Percentiles rank a stretch among this genome's conserved stretches.
phyloP scores from a whole-genome alignment of 352 stramenopile species.

The Thalassiosira gravida region DNA sequence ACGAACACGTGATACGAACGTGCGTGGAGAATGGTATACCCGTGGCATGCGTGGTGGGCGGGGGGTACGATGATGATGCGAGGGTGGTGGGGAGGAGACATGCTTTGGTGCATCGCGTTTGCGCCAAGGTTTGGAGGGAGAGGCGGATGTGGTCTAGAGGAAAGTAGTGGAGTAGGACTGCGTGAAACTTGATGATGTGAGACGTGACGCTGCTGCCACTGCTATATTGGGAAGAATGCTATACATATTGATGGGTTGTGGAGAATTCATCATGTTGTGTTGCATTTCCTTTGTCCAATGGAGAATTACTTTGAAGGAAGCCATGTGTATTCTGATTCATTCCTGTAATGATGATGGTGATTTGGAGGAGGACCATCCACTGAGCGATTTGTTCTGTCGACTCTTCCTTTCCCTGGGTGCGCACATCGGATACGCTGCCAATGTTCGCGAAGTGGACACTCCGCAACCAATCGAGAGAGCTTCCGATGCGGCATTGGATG shows the following conservation, averaged over 20 bases:
- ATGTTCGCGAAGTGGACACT: conserved; percentile 1
- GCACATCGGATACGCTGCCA: conserved; percentile 15
- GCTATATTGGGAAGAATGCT: no score
- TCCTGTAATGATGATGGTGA: conserved; percentile 13
- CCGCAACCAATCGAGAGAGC: conserved; percentile 12
- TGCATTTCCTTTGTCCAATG: no score
- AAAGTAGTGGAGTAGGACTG: no score
- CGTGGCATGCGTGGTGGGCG: conserved; percentile 80
- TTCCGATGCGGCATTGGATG: conserved; percentile 31
- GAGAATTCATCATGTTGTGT: no score
- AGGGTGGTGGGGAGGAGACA: conserved; percentile 75
- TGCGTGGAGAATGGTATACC: conserved; percentile 73
- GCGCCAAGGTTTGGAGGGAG: conserved; percentile 78
- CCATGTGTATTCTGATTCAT: no score
- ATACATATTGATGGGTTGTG: no score
- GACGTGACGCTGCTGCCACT: no score
- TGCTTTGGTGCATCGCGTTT: conserved; percentile 82
- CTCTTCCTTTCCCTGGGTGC: conserved; percentile 45
- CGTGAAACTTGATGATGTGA: no score
- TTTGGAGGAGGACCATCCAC: conserved; percentile 20
- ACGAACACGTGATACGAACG: conserved; percentile 72
- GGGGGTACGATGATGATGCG: conserved; percentile 82
- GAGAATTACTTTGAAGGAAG: no score
- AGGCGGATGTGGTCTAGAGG: conserved; percentile 68
- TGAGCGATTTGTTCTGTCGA: conserved; percentile 24